Evolutionary conservation across 352 stramenopile genomes (phyloP), one percentile per base, ranked within the genome.

Genomic region (Phytophthora tubulina): DNA sequence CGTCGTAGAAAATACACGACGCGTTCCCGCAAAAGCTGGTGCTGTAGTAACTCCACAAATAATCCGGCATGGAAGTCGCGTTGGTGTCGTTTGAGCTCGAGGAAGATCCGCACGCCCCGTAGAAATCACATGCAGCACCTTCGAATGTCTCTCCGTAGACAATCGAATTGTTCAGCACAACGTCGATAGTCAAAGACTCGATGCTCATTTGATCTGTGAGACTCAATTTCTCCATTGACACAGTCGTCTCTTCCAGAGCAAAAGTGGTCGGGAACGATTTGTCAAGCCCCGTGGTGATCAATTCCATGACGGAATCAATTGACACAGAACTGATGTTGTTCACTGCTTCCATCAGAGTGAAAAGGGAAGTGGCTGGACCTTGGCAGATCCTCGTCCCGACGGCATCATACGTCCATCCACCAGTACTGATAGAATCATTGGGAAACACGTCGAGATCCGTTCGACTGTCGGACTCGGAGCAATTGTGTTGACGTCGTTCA

Each of bases 381-480:
- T 85, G 58, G 6, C 80, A 88, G 17, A 83, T 66, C n/a, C 78
- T 74, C 17, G 63, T 75, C 6, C 78, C 78, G 49, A 81, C 65
- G 2, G 70, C 63, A 0, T 66, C 53, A 13, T 73, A 65, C 6
- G 59, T 80, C 80, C 77, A 85, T 14, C 66, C 36, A 11, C 65
- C 66, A 3, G 60, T 61, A 27, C 49, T 66, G 32, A 45, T 58
- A 8, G 50, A 70, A 21, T 48, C 27, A 14, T 59, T 67, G 0
- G 67, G 46, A 35, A 46, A 56, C n/a, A 21, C 36, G 39, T 81
- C 67, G 3, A 79, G 58, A 11, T 84, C 64, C 1, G 51, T 66
- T 35, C 65, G 67, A 21, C 63, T 38, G 49, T 88, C 81, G 6
- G 76, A 84, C n/a, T 75, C 50, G 15, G 65, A 73, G 57, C 81